phyloP scores from a whole-genome alignment of 495 filamentous ascomycete species.

The Aspergillus incahuasiensis region DNA sequence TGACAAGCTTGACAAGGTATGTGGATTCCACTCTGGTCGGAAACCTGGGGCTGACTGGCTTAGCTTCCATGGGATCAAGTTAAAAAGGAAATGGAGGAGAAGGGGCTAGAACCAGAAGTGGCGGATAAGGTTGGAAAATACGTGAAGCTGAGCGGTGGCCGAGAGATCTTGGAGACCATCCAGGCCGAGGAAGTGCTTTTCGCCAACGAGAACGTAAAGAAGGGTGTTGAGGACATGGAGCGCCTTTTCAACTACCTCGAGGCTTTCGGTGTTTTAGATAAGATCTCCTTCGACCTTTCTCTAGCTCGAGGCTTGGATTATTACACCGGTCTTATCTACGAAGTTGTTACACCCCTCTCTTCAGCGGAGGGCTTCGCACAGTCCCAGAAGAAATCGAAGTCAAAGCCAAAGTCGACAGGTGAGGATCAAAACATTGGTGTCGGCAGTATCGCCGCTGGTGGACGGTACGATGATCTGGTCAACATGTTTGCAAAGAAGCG shows the following conservation, averaged over 20 bases:
- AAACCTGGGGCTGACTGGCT: background rate
- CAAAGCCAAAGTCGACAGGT: constrained; percentile 59
- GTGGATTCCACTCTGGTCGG: background rate
- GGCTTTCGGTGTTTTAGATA: constrained; percentile 63
- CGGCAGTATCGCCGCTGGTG: constrained; percentile 83
- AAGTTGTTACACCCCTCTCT: constrained; percentile 56
- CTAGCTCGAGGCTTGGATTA: constrained; percentile 88
- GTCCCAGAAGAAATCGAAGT: constrained; percentile 56
- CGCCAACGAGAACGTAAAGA: constrained; percentile 66
- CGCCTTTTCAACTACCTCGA: constrained; percentile 79
- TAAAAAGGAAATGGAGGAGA: constrained; percentile 90
- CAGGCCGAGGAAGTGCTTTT: constrained; percentile 56
- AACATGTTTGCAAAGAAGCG: constrained; percentile 85
- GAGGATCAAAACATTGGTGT: constrained; percentile 79
- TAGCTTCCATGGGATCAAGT: constrained; percentile 78
- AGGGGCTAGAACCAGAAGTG: constrained; percentile 67
- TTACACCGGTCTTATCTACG: constrained; percentile 88
- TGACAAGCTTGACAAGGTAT: constrained; percentile 86
- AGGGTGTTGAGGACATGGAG: constrained; percentile 76
- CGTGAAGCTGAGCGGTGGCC: constrained; percentile 61
- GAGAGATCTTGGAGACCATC: constrained; percentile 64
- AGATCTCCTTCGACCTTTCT: constrained; percentile 74
- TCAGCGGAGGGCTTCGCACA: constrained; percentile 64
- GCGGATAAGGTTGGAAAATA: constrained; percentile 86
- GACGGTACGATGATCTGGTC: constrained; percentile 88